Evolutionary conservation across 2,329 filamentous ascomycete genomes (phyloP), one percentile per base, ranked within the genome.

Genomic region (Colletotrichum godetiae): DNA sequence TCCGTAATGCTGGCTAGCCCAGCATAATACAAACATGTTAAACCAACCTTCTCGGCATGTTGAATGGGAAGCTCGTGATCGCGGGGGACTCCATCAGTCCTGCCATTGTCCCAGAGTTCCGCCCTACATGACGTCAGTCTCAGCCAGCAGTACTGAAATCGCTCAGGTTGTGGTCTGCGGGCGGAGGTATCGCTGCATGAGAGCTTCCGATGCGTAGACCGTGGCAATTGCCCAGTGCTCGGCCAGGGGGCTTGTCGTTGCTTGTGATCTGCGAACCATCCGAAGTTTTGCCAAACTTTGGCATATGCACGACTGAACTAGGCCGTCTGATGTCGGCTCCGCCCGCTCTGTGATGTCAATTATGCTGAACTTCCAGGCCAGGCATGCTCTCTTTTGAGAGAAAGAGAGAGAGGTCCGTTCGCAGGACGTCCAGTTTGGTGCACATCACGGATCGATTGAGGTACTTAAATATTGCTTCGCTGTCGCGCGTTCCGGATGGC

Each of bases 21-120:
- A 60, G 46, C 67, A 61, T 64, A 70, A 73, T 73, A 49, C 55
- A 73, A 73, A 46, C 35, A 70, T 65, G 12, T 56, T 27, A n/a
- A 31, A 19, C 12, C 5, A 29, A 15, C 11, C 1, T 19, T 35
- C 13, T 10, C 13, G 12, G 6, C 11, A 2, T 15, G 19, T 19
- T 42, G 37, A 19, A 42, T 3, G 15, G 37, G 2, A 8, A 8
- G 37, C 15, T 10, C n/a, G 11, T 15, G 22, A 12, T 31, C 42
- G 19, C 3, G 31, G 4, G 15, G 7, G 29, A 4, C 12, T 19
- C 3, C 8, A 27, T 55, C 42, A 2, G 7, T 3, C 42, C 2
- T n/a, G 46, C 6, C n/a, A 33, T 4, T 7, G 4, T 11, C 2
- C 7, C 4, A 33, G 11, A 31, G 7, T 33, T 19, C 22, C 2